Evolutionary conservation across 306 rosid genomes (phyloP).

Genomic region (Vigna unguiculata): DNA sequence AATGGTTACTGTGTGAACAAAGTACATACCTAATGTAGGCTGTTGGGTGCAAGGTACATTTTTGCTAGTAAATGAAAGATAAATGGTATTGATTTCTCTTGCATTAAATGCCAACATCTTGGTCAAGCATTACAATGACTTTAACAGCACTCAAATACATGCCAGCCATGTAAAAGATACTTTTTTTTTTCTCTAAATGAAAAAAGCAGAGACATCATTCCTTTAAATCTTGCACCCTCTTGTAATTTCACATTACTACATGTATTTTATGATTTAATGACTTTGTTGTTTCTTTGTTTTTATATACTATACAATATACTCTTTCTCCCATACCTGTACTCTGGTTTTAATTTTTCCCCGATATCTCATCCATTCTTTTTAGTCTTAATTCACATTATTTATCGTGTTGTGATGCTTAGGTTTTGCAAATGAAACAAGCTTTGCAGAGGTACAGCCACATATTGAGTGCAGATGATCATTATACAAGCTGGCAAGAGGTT

Average conservation of each 20-base stretch:
- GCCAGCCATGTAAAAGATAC: slow-evolving; percentile 27
- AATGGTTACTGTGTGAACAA: slow-evolving; percentile 2
- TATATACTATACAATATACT: not conserved
- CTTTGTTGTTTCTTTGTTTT: slow-evolving; percentile 6
- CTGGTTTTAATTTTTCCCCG: not conserved
- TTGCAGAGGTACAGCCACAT: slow-evolving; percentile 91
- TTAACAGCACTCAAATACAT: not conserved
- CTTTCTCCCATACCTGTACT: slow-evolving; percentile 6
- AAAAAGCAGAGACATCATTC: slow-evolving; percentile 1
- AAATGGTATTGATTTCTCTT: not conserved
- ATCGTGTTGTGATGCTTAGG: slow-evolving; percentile 64
- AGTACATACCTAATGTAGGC: not conserved
- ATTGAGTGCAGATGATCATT: slow-evolving; percentile 85
- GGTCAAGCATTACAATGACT: slow-evolving; percentile 33
- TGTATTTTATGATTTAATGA: slow-evolving; percentile 5
- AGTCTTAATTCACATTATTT: slow-evolving; percentile 45
- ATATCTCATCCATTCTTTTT: slow-evolving; percentile 1
- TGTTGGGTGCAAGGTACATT: not conserved
- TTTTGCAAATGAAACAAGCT: slow-evolving; percentile 83
- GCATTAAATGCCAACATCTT: slow-evolving; percentile 11
- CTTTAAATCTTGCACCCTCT: slow-evolving; percentile 15
- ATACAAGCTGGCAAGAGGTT: slow-evolving; percentile 98
- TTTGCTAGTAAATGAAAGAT: not conserved
- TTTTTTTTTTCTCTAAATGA: slow-evolving; percentile 11
- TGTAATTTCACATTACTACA: slow-evolving; percentile 19